Percentiles rank a stretch among this genome's conserved stretches.
Evolutionary conservation across 495 filamentous ascomycete species (phyloP).

Genomic region (Venustampulla echinocandica): DNA sequence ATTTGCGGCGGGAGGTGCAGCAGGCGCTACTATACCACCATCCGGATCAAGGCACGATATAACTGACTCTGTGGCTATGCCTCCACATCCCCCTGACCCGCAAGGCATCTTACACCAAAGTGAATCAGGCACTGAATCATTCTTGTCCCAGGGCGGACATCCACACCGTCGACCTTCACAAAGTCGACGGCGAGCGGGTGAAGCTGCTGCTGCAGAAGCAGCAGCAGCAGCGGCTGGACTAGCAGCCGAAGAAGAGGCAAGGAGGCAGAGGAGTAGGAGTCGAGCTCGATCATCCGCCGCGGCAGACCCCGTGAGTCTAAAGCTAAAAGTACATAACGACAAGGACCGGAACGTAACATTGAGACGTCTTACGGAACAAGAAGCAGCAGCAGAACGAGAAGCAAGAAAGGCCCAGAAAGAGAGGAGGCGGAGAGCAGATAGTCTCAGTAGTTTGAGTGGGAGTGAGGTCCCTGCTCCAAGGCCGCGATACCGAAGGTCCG

Average conservation of each 20-base stretch:
- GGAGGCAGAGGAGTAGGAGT: conserved; percentile 21
- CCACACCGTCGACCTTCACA: conserved; percentile 36
- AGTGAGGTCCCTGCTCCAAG: conserved; percentile 31
- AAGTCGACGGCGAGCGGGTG: conserved; percentile 33
- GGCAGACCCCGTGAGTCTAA: conserved; percentile 62
- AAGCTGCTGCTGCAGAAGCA: conserved; percentile 38
- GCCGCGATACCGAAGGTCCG: conserved; percentile 34
- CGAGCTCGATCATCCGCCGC: conserved; percentile 21
- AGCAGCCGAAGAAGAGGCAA: conserved; percentile 27
- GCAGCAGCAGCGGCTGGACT: conserved; percentile 37
- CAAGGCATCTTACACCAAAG: conserved; percentile 50
- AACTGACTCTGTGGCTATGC: conserved; percentile 34
- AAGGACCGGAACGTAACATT: conserved; percentile 69
- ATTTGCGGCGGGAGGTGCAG: conserved; percentile 18
- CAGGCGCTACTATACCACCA: conserved; percentile 20
- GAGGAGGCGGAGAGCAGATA: conserved; percentile 31
- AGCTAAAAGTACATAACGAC: conserved; percentile 73
- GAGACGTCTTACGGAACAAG: conserved; percentile 69
- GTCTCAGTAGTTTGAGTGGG: conserved; percentile 39
- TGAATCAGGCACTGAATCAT: conserved; percentile 49
- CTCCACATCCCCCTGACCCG: conserved; percentile 42
- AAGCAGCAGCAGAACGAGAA: conserved; percentile 44
- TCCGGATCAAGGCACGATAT: conserved; percentile 26
- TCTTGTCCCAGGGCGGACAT: conserved; percentile 40
- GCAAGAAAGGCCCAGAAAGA: conserved; percentile 20